Evolutionary conservation across 2,329 filamentous ascomycete species (phyloP), one percentile per base, ranked within the genome.

Genomic region (Davidsoniella virescens): DNA sequence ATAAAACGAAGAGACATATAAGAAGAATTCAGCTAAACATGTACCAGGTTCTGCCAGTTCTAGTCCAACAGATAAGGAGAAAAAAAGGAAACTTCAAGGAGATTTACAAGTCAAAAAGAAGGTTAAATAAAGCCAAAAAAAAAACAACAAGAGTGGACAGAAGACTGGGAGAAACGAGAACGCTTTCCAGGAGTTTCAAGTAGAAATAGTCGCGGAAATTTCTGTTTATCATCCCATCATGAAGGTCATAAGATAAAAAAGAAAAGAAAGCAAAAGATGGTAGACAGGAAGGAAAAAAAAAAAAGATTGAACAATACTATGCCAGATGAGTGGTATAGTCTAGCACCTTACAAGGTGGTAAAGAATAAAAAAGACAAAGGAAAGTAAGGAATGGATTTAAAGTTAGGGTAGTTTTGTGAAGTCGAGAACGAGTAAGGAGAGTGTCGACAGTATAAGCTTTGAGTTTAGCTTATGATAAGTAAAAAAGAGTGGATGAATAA

Each of bases 181-280:
- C 26, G 26, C 26, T 10, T 29, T 29, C 26, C 26, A 3, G 26
- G 26, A 29, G 4, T 29, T 7, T 29, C 10, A 29, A 29, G 26
- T 10, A 8, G 26, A 18, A 29, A 47, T 3, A 25, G 18, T 5
- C 16, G 7, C 23, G 10, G 16, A 51, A 41, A 26, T 41, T 40
- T 52, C 49, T 47, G 48, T 20, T 45, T 49, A 49, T 49, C 20
- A 49, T 41, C 45, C 47, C 39, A 44, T 39, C 45, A 44, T 49
- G 52, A 53, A 33, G 20, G 23, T 52, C 48, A 46, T 54, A 48
- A 51, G 37, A 46, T 33, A 45, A 38, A 33, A 37, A 44, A 33
- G 26, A 47, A 45, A 29, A 44, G 23, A 44, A 45, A 29, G 14
- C 44, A 49, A 37, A 33, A 29, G 5, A n/a, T 7, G 37, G 20